These are phyloP conservation scores for Phytopythium sindhum DNA, from an alignment of 352 stramenopile species.

Conservation along the genomic window DNA sequence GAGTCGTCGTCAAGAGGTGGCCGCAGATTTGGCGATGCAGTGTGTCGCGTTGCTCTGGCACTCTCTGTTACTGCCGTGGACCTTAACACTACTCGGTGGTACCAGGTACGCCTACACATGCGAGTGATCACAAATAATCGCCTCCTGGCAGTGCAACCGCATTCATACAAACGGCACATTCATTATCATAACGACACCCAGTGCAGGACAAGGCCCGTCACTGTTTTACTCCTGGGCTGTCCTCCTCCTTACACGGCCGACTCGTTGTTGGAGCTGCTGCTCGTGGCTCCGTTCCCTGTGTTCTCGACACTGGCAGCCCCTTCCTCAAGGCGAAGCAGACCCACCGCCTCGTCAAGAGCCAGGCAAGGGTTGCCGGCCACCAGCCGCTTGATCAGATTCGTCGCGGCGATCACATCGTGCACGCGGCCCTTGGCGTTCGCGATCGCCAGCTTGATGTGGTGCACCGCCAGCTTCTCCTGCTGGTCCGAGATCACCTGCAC, in stretches of 20 bases:
- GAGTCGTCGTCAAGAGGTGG: background rate
- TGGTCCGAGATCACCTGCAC: conserved; percentile 56
- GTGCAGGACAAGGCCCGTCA: too few species aligned
- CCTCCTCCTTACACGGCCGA: background rate
- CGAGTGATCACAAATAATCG: too few species aligned
- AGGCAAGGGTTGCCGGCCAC: conserved; percentile 17
- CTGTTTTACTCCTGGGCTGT: too few species aligned
- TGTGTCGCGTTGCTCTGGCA: too few species aligned
- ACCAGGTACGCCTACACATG: too few species aligned
- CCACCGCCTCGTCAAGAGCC: conserved; percentile 22
- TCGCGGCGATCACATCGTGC: conserved; percentile 33
- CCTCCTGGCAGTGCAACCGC: too few species aligned
- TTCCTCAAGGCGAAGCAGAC: conserved; percentile 13
- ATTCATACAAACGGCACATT: too few species aligned
- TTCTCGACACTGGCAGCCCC: background rate
- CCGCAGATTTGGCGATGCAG: too few species aligned
- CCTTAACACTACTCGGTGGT: too few species aligned
- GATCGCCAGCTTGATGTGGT: conserved; percentile 34
- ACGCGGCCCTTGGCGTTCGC: conserved; percentile 37
- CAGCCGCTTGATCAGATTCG: conserved; percentile 40
- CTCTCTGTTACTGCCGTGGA: too few species aligned
- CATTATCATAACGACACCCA: background rate
- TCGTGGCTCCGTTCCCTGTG: background rate
- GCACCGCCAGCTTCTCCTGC: conserved; percentile 48
- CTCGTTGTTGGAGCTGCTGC: background rate